phyloP scores from a whole-genome alignment of 164 flowering plant genomes.

The Stephania japonica region DNA sequence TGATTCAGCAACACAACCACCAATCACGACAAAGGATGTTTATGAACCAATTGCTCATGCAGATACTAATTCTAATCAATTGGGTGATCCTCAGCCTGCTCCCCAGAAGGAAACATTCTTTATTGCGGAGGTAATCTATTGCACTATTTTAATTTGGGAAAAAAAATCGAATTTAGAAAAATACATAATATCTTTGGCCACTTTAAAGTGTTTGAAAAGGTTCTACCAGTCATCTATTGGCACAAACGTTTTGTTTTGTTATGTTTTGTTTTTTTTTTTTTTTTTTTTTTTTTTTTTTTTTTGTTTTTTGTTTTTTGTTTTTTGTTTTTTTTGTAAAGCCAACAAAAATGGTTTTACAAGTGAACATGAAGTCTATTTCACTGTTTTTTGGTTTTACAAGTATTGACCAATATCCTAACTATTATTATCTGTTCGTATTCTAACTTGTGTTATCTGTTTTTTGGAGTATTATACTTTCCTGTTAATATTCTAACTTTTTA shows the following conservation, averaged over 20 bases:
- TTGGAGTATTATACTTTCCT: neutral
- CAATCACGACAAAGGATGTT: constrained; percentile 22
- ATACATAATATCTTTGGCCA: no score
- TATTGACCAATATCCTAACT: neutral
- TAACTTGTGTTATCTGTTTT: no score
- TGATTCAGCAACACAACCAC: constrained; percentile 29
- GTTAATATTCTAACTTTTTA: neutral
- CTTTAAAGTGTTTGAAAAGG: no score
- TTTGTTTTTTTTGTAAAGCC: neutral
- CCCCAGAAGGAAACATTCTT: constrained; percentile 26
- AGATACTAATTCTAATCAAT: constrained; percentile 25
- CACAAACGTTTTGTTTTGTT: no score
- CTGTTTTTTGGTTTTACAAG: neutral
- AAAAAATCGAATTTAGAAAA: no score
- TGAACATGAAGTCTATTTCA: neutral
- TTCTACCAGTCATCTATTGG: no score
- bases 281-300: no score
- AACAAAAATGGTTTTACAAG: neutral
- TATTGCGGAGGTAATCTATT: constrained; percentile 52
- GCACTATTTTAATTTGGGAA: no score
- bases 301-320: no score
- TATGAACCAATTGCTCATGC: constrained; percentile 18
- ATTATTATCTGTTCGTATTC: neutral
- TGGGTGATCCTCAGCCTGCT: constrained; percentile 20
- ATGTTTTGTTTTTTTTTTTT: no score